Evolutionary conservation across 2,329 filamentous ascomycete genomes (phyloP).

Genomic region (Anisogramma anomala): DNA sequence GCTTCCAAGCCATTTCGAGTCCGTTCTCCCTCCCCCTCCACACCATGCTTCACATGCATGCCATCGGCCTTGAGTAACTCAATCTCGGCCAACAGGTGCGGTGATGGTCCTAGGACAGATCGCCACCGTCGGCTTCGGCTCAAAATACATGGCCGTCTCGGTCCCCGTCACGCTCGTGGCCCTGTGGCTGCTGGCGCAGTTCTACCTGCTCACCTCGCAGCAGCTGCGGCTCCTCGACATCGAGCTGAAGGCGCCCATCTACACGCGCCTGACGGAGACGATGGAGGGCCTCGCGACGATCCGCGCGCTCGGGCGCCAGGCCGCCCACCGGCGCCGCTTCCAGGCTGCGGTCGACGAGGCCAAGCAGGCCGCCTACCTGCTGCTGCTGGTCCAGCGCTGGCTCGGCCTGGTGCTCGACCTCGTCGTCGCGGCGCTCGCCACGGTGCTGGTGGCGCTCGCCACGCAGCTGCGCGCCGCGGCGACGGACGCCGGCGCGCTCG

Average conservation of each 20-base stretch:
- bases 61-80: not conserved
- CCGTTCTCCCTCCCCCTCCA: not conserved
- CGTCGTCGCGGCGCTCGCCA: conserved; percentile 12
- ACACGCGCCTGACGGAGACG: not conserved
- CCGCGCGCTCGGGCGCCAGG: conserved; percentile 10
- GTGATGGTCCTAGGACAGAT: conserved; percentile 25
- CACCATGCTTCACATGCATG: no score
- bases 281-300: not conserved
- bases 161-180: conserved; percentile 30
- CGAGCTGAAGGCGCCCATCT: not conserved
- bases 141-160: conserved; percentile 29
- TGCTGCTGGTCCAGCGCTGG: conserved; percentile 16
- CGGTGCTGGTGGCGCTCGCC: conserved; percentile 13
- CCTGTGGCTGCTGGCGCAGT: conserved; percentile 26
- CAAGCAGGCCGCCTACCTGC: conserved; percentile 15
- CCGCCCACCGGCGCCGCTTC: not conserved
- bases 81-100: no score
- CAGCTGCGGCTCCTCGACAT: not conserved
- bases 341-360: conserved; percentile 9
- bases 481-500: conserved; percentile 9
- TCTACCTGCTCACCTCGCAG: not conserved
- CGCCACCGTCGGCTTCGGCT: conserved; percentile 28
- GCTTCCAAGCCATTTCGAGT: conserved; percentile 10
- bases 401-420: conserved; percentile 15
- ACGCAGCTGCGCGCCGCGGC: not conserved